These are phyloP conservation scores for Luffa acutangula DNA, from an alignment of 306 rosid species.

Conservation along the genomic window DNA sequence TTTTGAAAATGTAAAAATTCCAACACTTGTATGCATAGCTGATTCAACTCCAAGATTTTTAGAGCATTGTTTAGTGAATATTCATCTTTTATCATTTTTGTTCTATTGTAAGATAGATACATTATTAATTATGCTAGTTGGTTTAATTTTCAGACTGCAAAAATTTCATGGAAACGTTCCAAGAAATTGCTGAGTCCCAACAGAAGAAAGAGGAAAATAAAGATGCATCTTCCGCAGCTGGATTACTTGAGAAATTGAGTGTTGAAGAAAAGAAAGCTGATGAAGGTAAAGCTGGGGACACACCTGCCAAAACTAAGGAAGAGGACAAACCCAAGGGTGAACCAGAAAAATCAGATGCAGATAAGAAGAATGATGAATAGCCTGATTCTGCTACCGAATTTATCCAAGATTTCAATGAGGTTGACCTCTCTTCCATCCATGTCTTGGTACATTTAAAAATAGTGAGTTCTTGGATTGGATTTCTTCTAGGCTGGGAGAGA, in stretches of 20 bases:
- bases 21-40: background rate
- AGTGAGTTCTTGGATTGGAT: background rate
- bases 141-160: conserved; percentile 44
- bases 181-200: conserved; percentile 88
- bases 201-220: conserved; percentile 40
- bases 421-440: conserved; percentile 3
- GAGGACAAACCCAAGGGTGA: conserved; percentile 20
- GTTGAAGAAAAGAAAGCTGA: conserved; percentile 58
- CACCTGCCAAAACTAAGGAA: conserved; percentile 11
- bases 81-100: background rate
- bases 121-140: background rate
- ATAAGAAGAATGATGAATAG: conserved; percentile 41
- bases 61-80: background rate
- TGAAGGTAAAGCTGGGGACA: conserved; percentile 26
- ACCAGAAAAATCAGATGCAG: conserved; percentile 27
- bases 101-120: background rate
- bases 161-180: conserved; percentile 76
- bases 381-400: conserved; percentile 32
- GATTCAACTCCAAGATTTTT: background rate
- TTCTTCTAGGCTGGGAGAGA: background rate
- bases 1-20: background rate
- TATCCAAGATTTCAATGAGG: background rate
- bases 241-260: conserved; percentile 56
- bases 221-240: conserved; percentile 61
- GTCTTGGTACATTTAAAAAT: conserved; percentile 3